Percentiles rank a stretch among this genome's conserved stretches.
These are phyloP conservation scores for Clarireedia paspali DNA, from an alignment of 2,329 filamentous ascomycete species.

Conservation along the genomic window DNA sequence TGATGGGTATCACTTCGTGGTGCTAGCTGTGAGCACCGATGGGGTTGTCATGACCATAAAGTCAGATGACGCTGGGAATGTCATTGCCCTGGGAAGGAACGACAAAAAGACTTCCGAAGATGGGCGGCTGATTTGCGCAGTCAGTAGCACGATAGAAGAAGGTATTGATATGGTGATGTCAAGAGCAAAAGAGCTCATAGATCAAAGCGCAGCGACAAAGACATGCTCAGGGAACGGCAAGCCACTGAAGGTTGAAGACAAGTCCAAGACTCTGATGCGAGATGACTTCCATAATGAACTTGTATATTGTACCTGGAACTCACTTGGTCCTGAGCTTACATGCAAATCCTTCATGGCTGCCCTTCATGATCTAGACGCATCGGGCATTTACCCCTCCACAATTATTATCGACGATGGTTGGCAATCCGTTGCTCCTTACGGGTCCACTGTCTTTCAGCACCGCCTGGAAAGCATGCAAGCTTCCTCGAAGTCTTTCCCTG, in stretches of 20 bases:
- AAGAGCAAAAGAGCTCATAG: slow-evolving; percentile 6
- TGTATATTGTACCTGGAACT: slow-evolving; percentile 15
- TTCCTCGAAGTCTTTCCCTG: slow-evolving; percentile 7
- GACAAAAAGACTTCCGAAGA: not conserved
- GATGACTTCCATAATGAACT: slow-evolving; percentile 7
- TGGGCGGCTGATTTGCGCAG: slow-evolving; percentile 3
- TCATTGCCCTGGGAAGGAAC: slow-evolving; percentile 5
- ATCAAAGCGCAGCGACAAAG: too few relatives aligned
- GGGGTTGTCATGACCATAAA: slow-evolving; percentile 6
- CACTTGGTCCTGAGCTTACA: slow-evolving; percentile 10
- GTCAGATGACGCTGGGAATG: slow-evolving; percentile 4
- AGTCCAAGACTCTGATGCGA: not conserved
- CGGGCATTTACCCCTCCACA: slow-evolving; percentile 12
- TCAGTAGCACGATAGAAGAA: slow-evolving; percentile 8
- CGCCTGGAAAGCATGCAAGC: not conserved
- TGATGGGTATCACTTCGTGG: slow-evolving; percentile 10
- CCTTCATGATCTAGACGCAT: slow-evolving; percentile 4
- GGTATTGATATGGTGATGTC: slow-evolving; percentile 7
- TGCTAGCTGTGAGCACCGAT: slow-evolving; percentile 12
- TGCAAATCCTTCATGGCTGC: slow-evolving; percentile 5
- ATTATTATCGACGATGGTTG: slow-evolving; percentile 17
- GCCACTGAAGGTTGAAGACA: not conserved
- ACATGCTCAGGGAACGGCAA: not conserved
- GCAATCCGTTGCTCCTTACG: slow-evolving; percentile 10
- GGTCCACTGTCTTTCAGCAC: slow-evolving; percentile 10